Evolutionary conservation across 345 rosid genomes (phyloP), one percentile per base, ranked within the genome.

Genomic region (Nasturtium officinale): DNA sequence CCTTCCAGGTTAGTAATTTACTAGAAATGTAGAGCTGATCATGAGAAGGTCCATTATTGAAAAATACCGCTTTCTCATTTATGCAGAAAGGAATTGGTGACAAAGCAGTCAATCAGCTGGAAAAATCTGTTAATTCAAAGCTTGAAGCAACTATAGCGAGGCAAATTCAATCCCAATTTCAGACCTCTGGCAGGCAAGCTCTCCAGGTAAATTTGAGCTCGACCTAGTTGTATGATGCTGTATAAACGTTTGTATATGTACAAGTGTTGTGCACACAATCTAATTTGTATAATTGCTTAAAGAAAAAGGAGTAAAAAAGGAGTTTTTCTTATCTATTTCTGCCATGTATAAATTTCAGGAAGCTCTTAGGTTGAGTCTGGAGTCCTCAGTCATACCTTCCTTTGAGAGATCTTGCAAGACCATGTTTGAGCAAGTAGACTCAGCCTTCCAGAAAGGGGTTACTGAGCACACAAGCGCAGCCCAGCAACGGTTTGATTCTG

Each of bases 161-260:
- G 81, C 99, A 95, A 81, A 95, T 95, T 57, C 88, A 86, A 73
- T 77, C 88, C 47, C 97, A 91, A 62, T 91, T 95, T 80, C 97
- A 89, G 86, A 91, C 92, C 64, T 85, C 97, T 82, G 99, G 96
- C 78, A 89, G 79, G 82, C 94, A 87, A 72, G 96, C 97, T 18
- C 92, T 94, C 62, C 95, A 91, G 98, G 98, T 93, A 53, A 25
- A 71, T 29, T 17, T 8, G 26, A 63, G 47, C 67, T 62, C 37
- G 25, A 43, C 65, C 59, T 76, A 5, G 38, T 18, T 38, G 40
- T 40, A 25, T 7, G 25, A 28, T 43, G 32, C 9, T 56, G 55
- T n/a, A 12, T 25, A 23, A 8, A 30, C 20, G n/a, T n/a, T n/a
- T n/a, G n/a, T n/a, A 5, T 69, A 7, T 43, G 8, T 46, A 40